phyloP scores from a whole-genome alignment of 2,329 filamentous ascomycete genomes.

The Daldinia sp. region DNA sequence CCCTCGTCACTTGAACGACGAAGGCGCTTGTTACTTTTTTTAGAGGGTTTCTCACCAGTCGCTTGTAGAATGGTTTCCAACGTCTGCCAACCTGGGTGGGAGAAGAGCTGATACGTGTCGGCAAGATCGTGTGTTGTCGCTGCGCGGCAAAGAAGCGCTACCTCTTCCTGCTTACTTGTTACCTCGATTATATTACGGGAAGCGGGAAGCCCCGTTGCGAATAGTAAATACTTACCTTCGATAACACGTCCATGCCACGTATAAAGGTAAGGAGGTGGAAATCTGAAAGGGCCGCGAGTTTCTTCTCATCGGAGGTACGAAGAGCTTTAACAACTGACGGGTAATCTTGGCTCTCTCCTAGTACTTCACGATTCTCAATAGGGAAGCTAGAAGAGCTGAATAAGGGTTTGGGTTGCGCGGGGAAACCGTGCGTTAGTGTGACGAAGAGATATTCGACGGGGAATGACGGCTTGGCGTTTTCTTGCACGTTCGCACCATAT shows the following conservation, averaged over 20 bases:
- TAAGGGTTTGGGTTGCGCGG: constrained; percentile 76
- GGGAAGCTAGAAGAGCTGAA: constrained; percentile 82
- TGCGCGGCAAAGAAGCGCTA: constrained; percentile 83
- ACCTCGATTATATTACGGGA: constrained; percentile 7
- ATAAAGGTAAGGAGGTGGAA: constrained; percentile 95
- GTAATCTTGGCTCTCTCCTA: constrained; percentile 86
- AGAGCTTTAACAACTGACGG: constrained; percentile 73
- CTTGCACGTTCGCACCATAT: constrained; percentile 93
- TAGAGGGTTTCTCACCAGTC: constrained; percentile 92
- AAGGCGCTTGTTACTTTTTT: constrained; percentile 63
- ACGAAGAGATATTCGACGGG: constrained; percentile 96
- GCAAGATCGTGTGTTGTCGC: constrained; percentile 82
- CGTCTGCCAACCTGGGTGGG: constrained; percentile 92
- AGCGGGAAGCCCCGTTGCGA: background rate
- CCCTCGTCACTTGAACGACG: constrained; percentile 52
- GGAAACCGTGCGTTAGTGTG: constrained; percentile 96
- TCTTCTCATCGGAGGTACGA: constrained; percentile 66
- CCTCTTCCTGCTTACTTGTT: constrained; percentile 75
- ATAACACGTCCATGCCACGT: constrained; percentile 79
- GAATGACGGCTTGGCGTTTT: constrained; percentile 96
- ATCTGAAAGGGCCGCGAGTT: constrained; percentile 77
- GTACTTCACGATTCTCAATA: constrained; percentile 87
- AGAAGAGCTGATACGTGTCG: constrained; percentile 83
- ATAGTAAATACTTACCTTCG: constrained; percentile 69
- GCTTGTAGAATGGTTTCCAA: constrained; percentile 92